Conservation (phyloP, 768 basidiomycete genomes). For the Dacryopinax spathularia region DNA sequence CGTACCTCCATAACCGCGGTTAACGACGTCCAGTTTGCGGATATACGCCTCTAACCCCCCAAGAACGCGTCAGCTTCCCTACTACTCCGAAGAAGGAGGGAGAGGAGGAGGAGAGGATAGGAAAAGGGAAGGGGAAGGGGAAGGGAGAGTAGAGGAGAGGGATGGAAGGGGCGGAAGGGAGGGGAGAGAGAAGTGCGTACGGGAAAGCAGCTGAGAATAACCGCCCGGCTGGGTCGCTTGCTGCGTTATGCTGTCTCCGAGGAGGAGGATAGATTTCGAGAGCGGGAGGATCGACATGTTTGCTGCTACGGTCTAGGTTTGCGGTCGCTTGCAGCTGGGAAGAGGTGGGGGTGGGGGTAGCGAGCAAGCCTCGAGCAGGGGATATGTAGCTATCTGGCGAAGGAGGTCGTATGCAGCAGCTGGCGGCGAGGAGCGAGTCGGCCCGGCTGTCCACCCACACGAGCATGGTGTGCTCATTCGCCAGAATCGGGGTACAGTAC, state of each 20-base stretch:
- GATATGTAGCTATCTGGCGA: no score
- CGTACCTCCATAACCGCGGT: conserved; percentile 48
- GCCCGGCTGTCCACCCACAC: no score
- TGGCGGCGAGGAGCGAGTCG: no score
- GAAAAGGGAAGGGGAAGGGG: no score
- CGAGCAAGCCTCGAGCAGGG: neutral
- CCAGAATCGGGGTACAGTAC: no score
- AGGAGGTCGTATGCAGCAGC: no score
- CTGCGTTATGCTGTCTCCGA: conserved; percentile 76
- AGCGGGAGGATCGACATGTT: neutral
- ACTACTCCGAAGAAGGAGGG: no score
- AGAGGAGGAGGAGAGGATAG: no score
- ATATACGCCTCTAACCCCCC: conserved; percentile 48
- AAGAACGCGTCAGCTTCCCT: conserved; percentile 4
- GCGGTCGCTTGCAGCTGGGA: neutral
- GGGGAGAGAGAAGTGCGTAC: no score
- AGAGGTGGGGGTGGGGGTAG: neutral
- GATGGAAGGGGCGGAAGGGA: no score
- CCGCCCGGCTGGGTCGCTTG: conserved; percentile 9
- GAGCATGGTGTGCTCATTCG: no score
- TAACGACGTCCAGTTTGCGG: conserved; percentile 71
- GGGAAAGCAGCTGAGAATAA: neutral
- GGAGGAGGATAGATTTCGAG: conserved; percentile 48
- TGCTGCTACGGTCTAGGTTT: neutral
- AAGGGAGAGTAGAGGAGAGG: no score